Evolutionary conservation across 2,329 filamentous ascomycete genomes (phyloP), one percentile per base, ranked within the genome.

Genomic region (Fusarium setosum): DNA sequence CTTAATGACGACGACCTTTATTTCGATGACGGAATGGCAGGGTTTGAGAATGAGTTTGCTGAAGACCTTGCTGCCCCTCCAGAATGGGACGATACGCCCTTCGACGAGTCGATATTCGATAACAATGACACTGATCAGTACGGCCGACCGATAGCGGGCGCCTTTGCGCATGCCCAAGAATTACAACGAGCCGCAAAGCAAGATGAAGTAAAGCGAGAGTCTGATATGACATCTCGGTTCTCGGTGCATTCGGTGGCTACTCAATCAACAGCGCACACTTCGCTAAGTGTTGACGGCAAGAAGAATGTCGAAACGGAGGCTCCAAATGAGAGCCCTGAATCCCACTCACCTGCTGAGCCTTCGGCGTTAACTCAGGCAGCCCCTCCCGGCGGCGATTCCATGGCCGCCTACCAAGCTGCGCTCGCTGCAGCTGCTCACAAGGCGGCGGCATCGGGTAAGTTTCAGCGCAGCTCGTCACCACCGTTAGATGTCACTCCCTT

Each of bases 361-460:
- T 26, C 61, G 21, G 57, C 48, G 17, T 35, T 59, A 29, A 50
- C 52, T 21, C 64, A 63, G 4, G 56, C 18, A 6, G 55, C 62
- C 12, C 38, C 56, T n/a, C 37, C 55, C 6, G 63, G 53, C 9
- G 49, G 58, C 13, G 68, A 72, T 29, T 59, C 72, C 24, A 78
- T 81, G 56, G 88, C 88, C 38, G 90, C 88, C 1, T 95, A 97
- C 72, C 94, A 97, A 73, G 91, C 91, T 51, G 93, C 94, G 1
- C 83, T 98, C 5, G 93, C 93, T 2, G 90, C 92, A 44, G 95
- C 94, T 7, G 91, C 93, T 10, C 90, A 91, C 62, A 85, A 90
- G 73, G 93, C 94, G 6, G 91, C 89, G 20, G 88, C 88, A 1
- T 90, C 90, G 34, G 93, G 93, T 4, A 90, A 92, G 56, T 95